These are phyloP conservation scores for Phytophthora sp. DNA, from an alignment of 352 stramenopile species.

Conservation along the genomic window DNA sequence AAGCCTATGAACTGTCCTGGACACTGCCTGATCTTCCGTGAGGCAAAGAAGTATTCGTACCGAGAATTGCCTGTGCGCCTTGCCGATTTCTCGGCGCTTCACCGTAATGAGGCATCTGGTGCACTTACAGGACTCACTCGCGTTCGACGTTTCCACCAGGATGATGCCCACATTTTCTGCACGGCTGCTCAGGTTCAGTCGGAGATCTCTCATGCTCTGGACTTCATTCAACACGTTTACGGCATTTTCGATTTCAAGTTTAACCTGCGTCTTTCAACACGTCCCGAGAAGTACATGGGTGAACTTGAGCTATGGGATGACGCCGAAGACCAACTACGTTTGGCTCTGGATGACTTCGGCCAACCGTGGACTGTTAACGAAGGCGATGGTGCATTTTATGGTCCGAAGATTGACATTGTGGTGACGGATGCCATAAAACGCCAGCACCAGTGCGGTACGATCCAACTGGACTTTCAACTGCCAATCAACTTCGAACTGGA, in stretches of 20 bases:
- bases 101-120: constrained; percentile 95
- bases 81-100: constrained; percentile 95
- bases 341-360: constrained; percentile 73
- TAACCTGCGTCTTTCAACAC: constrained; percentile 93
- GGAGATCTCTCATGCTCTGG: constrained; percentile 94
- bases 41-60: constrained; percentile 95
- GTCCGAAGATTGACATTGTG: constrained; percentile 98
- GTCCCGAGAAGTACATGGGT: constrained; percentile 95
- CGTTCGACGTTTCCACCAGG: constrained; percentile 98
- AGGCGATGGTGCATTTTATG: constrained; percentile 97
- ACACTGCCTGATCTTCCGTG: constrained; percentile 97
- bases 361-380: constrained; percentile 90
- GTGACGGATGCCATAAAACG: constrained; percentile 97
- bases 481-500: constrained; percentile 96
- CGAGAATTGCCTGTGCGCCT: constrained; percentile 94
- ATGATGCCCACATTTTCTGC: constrained; percentile 99
- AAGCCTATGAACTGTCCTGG: constrained; percentile 99
- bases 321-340: constrained; percentile 78
- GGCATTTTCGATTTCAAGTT: constrained; percentile 96
- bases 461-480: constrained; percentile 99
- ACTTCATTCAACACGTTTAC: constrained; percentile 96
- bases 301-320: constrained; percentile 94
- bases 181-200: constrained; percentile 94
- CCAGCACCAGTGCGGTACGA: constrained; percentile 97
- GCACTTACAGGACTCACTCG: constrained; percentile 96